phyloP scores from a whole-genome alignment of 139 green algal species.

The Chlamydomonas sp. region DNA sequence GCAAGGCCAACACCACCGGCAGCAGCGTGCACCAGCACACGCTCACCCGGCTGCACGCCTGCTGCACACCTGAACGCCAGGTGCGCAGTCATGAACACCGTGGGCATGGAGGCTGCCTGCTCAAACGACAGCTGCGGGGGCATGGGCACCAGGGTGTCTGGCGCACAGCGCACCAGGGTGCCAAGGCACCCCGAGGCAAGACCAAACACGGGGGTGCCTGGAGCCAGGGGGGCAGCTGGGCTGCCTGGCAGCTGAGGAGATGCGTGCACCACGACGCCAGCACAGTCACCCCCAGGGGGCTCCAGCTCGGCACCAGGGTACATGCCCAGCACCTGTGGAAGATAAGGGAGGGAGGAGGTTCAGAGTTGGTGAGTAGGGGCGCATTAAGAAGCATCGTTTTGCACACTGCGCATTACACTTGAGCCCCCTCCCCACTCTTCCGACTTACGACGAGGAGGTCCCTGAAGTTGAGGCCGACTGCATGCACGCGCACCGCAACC shows the following conservation, averaged over 20 bases:
- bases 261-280: slow-evolving; percentile 62
- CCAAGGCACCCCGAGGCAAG: slow-evolving; percentile 68
- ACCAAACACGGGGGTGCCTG: slow-evolving; percentile 72
- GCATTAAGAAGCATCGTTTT: not conserved
- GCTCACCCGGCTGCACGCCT: slow-evolving; percentile 21
- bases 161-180: slow-evolving; percentile 41
- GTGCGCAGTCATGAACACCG: slow-evolving; percentile 74
- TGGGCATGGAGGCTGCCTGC: slow-evolving; percentile 64
- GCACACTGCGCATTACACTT: not conserved
- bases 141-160: slow-evolving; percentile 49
- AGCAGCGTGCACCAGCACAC: slow-evolving; percentile 63
- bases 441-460: slow-evolving; percentile 46
- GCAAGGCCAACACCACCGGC: slow-evolving; percentile 73
- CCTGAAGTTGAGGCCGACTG: slow-evolving; percentile 77
- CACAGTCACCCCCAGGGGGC: slow-evolving; percentile 64
- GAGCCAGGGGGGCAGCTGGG: slow-evolving; percentile 7
- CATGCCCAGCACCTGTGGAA: slow-evolving; percentile 54
- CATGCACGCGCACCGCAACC: slow-evolving; percentile 54
- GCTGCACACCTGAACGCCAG: slow-evolving; percentile 39
- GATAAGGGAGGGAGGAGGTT: not conserved
- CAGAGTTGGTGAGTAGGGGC: not conserved
- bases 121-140: slow-evolving; percentile 56
- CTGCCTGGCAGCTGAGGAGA: slow-evolving; percentile 6
- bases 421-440: no score
- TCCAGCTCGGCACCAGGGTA: slow-evolving; percentile 71